Base-by-base conservation (phyloP, 2,329 filamentous ascomycete species). In the Colletotrichum sp. region DNA sequence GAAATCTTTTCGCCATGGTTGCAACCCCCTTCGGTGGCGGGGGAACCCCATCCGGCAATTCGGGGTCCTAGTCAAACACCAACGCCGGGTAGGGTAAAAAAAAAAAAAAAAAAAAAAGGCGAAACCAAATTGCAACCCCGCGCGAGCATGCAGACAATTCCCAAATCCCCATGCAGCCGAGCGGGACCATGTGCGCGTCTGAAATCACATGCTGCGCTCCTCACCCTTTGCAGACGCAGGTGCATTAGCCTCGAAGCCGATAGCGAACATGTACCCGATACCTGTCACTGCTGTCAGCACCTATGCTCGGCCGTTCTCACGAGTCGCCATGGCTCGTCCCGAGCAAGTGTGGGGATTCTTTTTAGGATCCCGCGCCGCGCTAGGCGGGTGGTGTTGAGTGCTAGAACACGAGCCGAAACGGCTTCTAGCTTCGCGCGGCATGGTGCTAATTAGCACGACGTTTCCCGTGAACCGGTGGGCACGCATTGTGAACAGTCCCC, bases 251-350 rank as follows among this genome's bases (percentile, higher is more conserved):
- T 39, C n/a, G 44, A 48, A 32, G 44, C 44, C 19, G 71, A 74
- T 76, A 74, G 74, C 52, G 48, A 39, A 30, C 4, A 71, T 61
- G 73, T 75, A 75, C 63, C 72, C 5, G 61, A 30, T 72, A 72
- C 68, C 39, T 75, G 25, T 30, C 25, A 59, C 34, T 36, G 34
- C 34, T 36, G 34, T n/a, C 39, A 44, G 39, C 39, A 11, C 39
- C 12, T 59, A 19, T 59, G 27, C 39, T 57, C 48, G 48, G 28
- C 67, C 34, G 48, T 30, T 32, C 34, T 55, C 64, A 22, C 61
- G 15, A n/a, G 30, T 55, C 36, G 55, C 36, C 66, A 57, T 63
- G 66, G 71, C 66, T 74, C 71, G 59, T 74, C 66, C 67, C 66
- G 71, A 25, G 36, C 16, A 19, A 15, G 65, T 63, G 71, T 55